phyloP scores from a whole-genome alignment of 140 eudicot genomes.

The Oenanthe javanica region DNA sequence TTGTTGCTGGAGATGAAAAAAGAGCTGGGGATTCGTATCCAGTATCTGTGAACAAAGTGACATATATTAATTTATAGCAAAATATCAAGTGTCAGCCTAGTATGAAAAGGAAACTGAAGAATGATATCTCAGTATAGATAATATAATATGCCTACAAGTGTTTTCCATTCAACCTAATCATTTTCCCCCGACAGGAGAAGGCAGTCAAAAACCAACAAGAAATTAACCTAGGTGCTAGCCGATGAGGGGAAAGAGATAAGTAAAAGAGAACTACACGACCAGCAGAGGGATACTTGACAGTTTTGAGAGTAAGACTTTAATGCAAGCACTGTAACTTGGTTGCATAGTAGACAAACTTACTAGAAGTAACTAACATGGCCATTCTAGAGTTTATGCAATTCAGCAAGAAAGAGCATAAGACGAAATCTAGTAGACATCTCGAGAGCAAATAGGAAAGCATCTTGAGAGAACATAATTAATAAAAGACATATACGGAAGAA shows the following conservation, averaged over 20 bases:
- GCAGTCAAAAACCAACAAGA: not conserved
- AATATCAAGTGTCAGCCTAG: not conserved
- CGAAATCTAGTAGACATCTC: not conserved
- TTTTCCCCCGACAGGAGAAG: not conserved
- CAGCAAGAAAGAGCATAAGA: not conserved
- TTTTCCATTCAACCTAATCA: not conserved
- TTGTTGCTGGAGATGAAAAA: conserved; percentile 97
- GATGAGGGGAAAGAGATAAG: not conserved
- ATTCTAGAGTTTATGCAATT: not conserved
- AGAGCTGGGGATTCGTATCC: conserved; percentile 91
- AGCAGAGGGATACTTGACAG: not conserved
- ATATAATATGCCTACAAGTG: not conserved
- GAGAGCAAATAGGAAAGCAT: not conserved
- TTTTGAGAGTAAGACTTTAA: not conserved
- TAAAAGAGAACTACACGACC: not conserved
- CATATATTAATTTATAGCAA: not conserved
- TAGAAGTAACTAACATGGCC: not conserved
- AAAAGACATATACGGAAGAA: not conserved
- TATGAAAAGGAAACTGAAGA: not conserved
- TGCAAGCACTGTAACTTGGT: not conserved
- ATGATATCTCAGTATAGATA: not conserved
- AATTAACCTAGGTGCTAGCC: not conserved
- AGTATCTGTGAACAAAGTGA: conserved; percentile 51
- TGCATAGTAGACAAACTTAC: not conserved
- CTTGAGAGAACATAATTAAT: not conserved